Base-by-base conservation (phyloP, 2,329 filamentous ascomycete genomes). In the Aspergillus proliferans region DNA sequence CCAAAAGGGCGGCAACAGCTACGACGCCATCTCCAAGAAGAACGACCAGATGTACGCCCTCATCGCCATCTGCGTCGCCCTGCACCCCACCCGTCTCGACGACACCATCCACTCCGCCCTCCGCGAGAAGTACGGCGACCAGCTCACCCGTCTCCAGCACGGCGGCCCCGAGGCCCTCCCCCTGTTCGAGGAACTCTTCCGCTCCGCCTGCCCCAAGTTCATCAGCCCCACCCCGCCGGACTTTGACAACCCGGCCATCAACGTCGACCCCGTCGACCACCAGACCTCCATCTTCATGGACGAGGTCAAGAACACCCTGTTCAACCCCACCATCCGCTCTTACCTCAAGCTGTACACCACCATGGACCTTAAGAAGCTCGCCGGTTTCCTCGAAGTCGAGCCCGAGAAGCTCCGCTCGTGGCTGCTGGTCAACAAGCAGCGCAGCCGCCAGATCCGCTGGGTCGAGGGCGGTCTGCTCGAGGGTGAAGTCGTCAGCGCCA, bases 41-140 rank as follows among this genome's bases (percentile, higher is more conserved):
- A 97, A 95, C 74, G 93, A 98, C 73, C 93, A 98, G 80, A 97
- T 98, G 92, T 96, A 96, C 72, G 93, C 93, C 36, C 83, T 98
- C 60, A 94, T 98, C 63, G 92, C 93, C 72, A 97, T 98, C 76
- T 98, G 93, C 74, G 91, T 97, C 50, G 91, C 93, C 58, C 95
- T 98, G 81, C 88, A 95, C 76, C 93, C 93, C 51, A 97, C 92
- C 49, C 85, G 93, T 62, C 84, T 98, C 63, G 93, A 98, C 70
- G 93, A 98, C 79, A 97, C 92, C 68, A 96, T 98, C 77, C 93
- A 98, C 84, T 94, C 89, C 53, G 90, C 92, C 55, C 84, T 98
- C 47, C 85, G 93, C 56, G 93, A 98, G 81, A 98, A 98, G 84
- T 98, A 96, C 74, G 93, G 93, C 65, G 93, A 98, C 76, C 91